Evolutionary conservation across 352 stramenopile species (phyloP), one percentile per base, ranked within the genome.

Genomic region (Halophytophthora batemanensis): DNA sequence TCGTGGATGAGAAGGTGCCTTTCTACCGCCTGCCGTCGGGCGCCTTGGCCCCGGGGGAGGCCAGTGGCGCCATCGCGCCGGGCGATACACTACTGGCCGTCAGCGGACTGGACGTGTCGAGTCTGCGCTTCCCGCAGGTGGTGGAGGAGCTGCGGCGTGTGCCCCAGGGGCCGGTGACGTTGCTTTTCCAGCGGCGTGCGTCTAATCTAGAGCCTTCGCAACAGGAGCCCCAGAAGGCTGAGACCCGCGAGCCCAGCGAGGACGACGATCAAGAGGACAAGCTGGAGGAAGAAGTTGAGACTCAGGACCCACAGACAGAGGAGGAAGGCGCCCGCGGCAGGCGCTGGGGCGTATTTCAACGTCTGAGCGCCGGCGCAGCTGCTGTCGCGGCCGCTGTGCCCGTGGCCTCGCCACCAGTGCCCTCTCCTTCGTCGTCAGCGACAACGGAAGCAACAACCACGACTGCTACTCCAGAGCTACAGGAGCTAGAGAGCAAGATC

Each of bases 11-110:
- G 2, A 53, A 64, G 10, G 59, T 84, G 23, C 75, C 80, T 3
- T 91, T 91, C 52, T 91, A 89, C 38, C 75, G 73, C 2, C 64
- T 88, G 1, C 80, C 80, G 25, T 67, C 78, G 34, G 73, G 64
- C n/a, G 47, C 47, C 8, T 25, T 68, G 3, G 80, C 71, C 3
- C 77, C 80, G 6, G 80, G 80, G 25, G 80, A 90, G 55, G 71
- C 70, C n/a, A 78, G 75, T 19, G 66, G 64, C 3, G 41, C 55
- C 22, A 86, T 88, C 29, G 40, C 42, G 14, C 62, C 77, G 0
- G 71, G 73, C 2, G 80, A 90, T 45, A 29, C 71, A 13, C 69
- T 90, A 6, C 33, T 74, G 3, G 61, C 52, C 3, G 79, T 88
- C 64, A 75, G 85, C 40, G 58, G 61, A 13, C 57, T 39, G 3